A percentile compares a stretch with the other conserved stretches of the same genome.
These are phyloP conservation scores for Saussurea involucrata DNA, from an alignment of 129 eudicot species.

Conservation along the genomic window DNA sequence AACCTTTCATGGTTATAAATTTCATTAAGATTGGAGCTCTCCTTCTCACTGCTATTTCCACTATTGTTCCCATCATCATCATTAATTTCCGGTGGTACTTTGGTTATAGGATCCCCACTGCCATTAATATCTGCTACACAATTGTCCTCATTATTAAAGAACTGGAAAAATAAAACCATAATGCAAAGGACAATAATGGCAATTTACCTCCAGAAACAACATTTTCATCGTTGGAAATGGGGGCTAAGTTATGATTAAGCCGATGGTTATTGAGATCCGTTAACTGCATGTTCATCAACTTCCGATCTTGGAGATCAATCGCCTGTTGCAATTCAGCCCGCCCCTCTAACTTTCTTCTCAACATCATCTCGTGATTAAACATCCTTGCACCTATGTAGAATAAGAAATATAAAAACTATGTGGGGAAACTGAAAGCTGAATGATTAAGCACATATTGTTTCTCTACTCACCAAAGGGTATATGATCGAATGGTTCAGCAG, in stretches of 20 bases:
- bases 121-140: slow-evolving; percentile 27
- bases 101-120: slow-evolving; percentile 21
- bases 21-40: slow-evolving; percentile 25
- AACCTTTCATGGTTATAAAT: slow-evolving; percentile 58
- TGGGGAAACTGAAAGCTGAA: neutral
- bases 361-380: slow-evolving; percentile 62
- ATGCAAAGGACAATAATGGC: neutral
- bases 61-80: slow-evolving; percentile 19
- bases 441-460: neutral
- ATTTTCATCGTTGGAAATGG: slow-evolving; percentile 33
- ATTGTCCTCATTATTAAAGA: slow-evolving; percentile 8
- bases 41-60: slow-evolving; percentile 19
- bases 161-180: neutral
- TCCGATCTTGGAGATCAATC: slow-evolving; percentile 66
- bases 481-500: slow-evolving; percentile 64
- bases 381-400: slow-evolving; percentile 57
- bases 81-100: slow-evolving; percentile 29
- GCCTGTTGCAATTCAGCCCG: slow-evolving; percentile 88
- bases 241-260: slow-evolving; percentile 28
- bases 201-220: slow-evolving; percentile 39
- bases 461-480: slow-evolving; percentile 51
- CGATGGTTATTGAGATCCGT: slow-evolving; percentile 51
- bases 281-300: slow-evolving; percentile 74
- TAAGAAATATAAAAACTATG: neutral
- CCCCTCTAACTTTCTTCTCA: slow-evolving; percentile 77